Evolutionary conservation across 2,329 filamentous ascomycete genomes (phyloP).

Genomic region (Juglanconis juglandina): DNA sequence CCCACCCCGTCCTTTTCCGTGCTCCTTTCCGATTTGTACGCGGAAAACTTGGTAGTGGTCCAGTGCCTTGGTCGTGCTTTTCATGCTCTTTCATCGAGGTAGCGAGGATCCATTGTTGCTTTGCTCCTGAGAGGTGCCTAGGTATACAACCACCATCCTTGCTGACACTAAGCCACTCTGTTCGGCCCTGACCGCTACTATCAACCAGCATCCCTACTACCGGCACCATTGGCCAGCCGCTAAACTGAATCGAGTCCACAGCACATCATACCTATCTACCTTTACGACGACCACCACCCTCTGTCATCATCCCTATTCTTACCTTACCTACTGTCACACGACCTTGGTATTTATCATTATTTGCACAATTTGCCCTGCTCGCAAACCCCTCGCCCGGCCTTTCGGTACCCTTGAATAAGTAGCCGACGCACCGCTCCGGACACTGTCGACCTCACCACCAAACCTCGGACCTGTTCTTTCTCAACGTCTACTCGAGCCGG

Average conservation of each 20-base stretch:
- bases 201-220: background rate
- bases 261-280: background rate
- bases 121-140: background rate
- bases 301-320: background rate
- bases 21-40: background rate
- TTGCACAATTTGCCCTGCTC: background rate
- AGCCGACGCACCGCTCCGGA: background rate
- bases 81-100: too few relatives aligned
- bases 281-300: background rate
- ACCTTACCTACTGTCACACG: background rate
- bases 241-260: constrained; percentile 12
- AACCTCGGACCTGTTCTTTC: background rate
- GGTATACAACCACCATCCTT: background rate
- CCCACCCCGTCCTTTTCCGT: background rate
- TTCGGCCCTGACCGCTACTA: background rate
- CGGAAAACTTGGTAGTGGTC: too few relatives aligned
- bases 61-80: too few relatives aligned
- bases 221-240: constrained; percentile 6
- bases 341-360: constrained; percentile 4
- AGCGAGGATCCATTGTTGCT: too few relatives aligned
- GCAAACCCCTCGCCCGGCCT: background rate
- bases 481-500: background rate
- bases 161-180: background rate
- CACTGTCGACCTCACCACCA: background rate
- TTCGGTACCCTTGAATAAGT: background rate